A percentile compares a stretch with the other conserved stretches of the same genome.
These are phyloP conservation scores for Fusarium napiforme DNA, from an alignment of 2,329 filamentous ascomycete species.

Conservation along the genomic window DNA sequence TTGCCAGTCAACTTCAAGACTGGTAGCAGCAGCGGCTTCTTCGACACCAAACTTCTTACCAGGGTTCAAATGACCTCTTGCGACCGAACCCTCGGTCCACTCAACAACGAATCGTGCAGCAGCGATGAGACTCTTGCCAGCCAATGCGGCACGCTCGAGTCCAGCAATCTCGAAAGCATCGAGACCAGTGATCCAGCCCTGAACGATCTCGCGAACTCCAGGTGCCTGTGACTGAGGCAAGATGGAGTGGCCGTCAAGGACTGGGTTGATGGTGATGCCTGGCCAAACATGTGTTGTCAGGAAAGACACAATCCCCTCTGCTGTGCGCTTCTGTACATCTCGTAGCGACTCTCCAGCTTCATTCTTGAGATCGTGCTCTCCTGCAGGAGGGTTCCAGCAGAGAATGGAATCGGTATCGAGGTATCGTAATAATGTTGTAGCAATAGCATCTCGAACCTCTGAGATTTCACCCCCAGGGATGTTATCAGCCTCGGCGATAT, in stretches of 20 bases:
- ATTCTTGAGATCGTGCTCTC: constrained; percentile 59
- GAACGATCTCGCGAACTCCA: constrained; percentile 80
- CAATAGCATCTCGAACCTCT: constrained; percentile 72
- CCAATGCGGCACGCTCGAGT: constrained; percentile 83
- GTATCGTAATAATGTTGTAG: constrained; percentile 80
- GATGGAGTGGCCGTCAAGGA: constrained; percentile 83
- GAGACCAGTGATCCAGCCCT: constrained; percentile 79
- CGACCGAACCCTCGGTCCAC: constrained; percentile 81
- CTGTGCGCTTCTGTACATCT: constrained; percentile 75
- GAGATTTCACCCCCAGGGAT: constrained; percentile 44
- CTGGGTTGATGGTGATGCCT: constrained; percentile 78
- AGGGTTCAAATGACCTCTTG: constrained; percentile 53
- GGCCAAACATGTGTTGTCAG: constrained; percentile 83
- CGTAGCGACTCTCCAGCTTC: constrained; percentile 70
- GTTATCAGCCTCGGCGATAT: constrained; percentile 77
- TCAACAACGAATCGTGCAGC: constrained; percentile 82
- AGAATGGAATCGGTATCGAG: constrained; percentile 91
- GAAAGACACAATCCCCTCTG: constrained; percentile 76
- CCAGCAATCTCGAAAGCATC: constrained; percentile 85
- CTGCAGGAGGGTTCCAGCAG: constrained; percentile 78
- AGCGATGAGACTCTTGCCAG: constrained; percentile 86
- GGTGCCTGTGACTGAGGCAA: constrained; percentile 78
- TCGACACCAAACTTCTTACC: constrained; percentile 76
- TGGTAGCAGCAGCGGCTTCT: constrained; percentile 81
- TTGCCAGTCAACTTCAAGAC: constrained; percentile 90